phyloP scores from a whole-genome alignment of 2,329 filamentous ascomycete genomes.

The Scolecobasidium constrictum region DNA sequence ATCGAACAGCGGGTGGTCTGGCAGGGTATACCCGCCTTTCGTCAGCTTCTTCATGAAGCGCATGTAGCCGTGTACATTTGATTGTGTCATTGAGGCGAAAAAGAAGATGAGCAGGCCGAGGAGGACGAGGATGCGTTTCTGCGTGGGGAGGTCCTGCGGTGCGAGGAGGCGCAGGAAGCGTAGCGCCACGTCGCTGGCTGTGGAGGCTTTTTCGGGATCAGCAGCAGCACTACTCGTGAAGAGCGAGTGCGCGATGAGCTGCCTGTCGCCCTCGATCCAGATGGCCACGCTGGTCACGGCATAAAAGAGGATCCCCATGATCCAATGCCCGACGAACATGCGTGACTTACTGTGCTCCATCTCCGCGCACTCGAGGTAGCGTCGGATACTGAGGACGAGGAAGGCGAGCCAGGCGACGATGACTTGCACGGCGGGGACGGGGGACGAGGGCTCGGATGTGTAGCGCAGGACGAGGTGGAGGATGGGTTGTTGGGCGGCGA shows the following conservation, averaged over 20 bases:
- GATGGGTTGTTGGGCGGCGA: constrained; percentile 20
- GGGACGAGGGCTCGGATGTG: background rate
- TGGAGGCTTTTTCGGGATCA: no score
- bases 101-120: constrained; percentile 49
- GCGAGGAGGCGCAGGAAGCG: constrained; percentile 27
- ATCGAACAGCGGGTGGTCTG: constrained; percentile 60
- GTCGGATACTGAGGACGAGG: constrained; percentile 59
- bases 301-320: constrained; percentile 71
- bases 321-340: constrained; percentile 83
- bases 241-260: constrained; percentile 21
- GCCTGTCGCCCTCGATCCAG: constrained; percentile 74
- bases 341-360: constrained; percentile 57
- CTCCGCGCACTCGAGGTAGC: constrained; percentile 62
- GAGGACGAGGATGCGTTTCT: constrained; percentile 28
- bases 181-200: no score
- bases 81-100: constrained; percentile 60
- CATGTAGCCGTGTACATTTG: constrained; percentile 44
- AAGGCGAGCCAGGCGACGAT: constrained; percentile 1
- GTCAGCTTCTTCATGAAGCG: constrained; percentile 41
- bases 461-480: constrained; percentile 16
- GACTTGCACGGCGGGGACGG: background rate
- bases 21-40: constrained; percentile 66
- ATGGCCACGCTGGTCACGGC: constrained; percentile 59
- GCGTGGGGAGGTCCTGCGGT: constrained; percentile 36
- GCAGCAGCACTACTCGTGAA: constrained; percentile 13